A percentile compares a stretch with the other conserved stretches of the same genome.
Conservation (phyloP, 2,329 filamentous ascomycete species). For the Xylariaceae sp. region DNA sequence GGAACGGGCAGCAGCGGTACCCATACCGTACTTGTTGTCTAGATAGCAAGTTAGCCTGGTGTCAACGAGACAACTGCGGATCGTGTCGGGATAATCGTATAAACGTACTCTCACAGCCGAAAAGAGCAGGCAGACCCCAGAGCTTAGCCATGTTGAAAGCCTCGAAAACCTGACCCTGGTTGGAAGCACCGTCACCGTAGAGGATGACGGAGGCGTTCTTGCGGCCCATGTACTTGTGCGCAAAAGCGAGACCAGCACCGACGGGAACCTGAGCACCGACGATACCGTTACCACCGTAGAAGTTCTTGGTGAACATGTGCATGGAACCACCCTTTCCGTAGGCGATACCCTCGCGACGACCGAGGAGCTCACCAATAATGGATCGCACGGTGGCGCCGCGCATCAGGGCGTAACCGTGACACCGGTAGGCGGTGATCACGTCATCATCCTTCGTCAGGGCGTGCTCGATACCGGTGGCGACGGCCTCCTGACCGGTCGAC, state of each 20-base stretch:
- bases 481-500: slow-evolving; percentile 95
- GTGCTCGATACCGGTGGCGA: slow-evolving; percentile 94
- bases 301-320: slow-evolving; percentile 99
- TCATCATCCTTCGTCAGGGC: slow-evolving; percentile 88
- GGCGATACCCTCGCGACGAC: slow-evolving; percentile 90
- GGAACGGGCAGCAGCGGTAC: slow-evolving; percentile 88
- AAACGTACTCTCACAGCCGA: slow-evolving; percentile 91
- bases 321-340: slow-evolving; percentile 99
- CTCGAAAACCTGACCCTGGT: slow-evolving; percentile 99
- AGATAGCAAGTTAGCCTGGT: slow-evolving; percentile 25
- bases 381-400: slow-evolving; percentile 83
- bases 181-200: slow-evolving; percentile 97
- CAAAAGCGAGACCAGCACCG: slow-evolving; percentile 92
- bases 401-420: slow-evolving; percentile 98
- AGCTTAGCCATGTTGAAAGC: slow-evolving; percentile 99
- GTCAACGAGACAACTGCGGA: neutral
- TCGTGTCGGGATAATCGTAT: neutral
- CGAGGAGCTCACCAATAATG: slow-evolving; percentile 93
- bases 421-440: slow-evolving; percentile 96
- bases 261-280: slow-evolving; percentile 98
- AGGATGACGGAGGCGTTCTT: slow-evolving; percentile 83
- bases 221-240: slow-evolving; percentile 86
- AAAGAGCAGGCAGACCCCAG: slow-evolving; percentile 92
- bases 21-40: slow-evolving; percentile 99
- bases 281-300: slow-evolving; percentile 98